Evolutionary conservation across 129 eudicot genomes (phyloP).

Genomic region (Arctium minus): DNA sequence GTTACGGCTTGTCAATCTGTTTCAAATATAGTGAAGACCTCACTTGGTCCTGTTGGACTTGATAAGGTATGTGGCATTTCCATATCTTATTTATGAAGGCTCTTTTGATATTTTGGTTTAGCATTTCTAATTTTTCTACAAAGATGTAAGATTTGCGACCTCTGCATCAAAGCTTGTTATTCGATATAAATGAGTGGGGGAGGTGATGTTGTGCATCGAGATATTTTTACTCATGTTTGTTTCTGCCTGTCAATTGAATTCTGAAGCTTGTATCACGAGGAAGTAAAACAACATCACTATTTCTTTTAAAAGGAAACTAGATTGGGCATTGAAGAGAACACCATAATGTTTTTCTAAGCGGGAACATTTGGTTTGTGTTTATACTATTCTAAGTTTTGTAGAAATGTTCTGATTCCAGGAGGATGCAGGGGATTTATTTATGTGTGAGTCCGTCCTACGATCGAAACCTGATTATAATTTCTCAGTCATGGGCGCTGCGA

Average conservation of each 20-base stretch:
- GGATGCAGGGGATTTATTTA: neutral
- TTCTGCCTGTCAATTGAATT: neutral
- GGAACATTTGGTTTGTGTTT: neutral
- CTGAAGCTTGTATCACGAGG: neutral
- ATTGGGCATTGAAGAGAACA: neutral
- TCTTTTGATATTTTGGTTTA: neutral
- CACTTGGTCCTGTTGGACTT: constrained; percentile 97
- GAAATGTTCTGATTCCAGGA: neutral
- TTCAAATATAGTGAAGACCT: constrained; percentile 65
- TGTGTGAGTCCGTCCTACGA: neutral
- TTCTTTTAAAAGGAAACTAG: neutral
- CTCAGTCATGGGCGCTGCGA: neutral
- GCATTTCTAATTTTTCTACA: neutral
- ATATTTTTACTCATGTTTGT: neutral
- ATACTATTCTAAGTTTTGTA: neutral
- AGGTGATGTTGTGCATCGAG: neutral
- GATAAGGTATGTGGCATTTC: constrained; percentile 48
- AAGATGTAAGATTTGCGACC: neutral
- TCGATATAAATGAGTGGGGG: neutral
- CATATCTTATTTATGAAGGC: neutral
- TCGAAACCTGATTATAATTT: neutral
- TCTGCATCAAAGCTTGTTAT: neutral
- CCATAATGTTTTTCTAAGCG: too few species aligned
- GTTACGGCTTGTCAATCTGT: constrained; percentile 93
- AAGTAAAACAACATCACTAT: neutral